Conservation (phyloP, 306 rosid genomes). For the Arachis stenosperma region DNA sequence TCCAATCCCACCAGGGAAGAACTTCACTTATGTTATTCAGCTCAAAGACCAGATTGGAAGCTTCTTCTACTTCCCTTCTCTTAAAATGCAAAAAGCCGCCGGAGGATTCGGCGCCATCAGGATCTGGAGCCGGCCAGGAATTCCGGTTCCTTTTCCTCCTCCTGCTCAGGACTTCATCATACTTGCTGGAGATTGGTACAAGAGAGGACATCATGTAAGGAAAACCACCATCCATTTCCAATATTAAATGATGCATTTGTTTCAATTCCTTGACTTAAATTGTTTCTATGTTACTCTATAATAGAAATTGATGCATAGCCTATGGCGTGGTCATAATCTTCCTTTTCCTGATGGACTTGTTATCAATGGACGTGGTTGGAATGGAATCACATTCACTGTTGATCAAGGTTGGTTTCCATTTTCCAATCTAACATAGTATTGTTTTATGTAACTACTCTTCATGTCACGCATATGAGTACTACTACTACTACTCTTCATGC, state of each 20-base stretch:
- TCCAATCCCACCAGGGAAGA: constrained; percentile 64
- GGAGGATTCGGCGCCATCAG: constrained; percentile 72
- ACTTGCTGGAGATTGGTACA: constrained; percentile 78
- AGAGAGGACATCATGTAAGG: constrained; percentile 54
- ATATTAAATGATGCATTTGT: neutral
- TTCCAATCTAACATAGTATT: neutral
- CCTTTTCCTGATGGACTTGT: constrained; percentile 70
- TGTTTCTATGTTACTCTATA: constrained; percentile 22
- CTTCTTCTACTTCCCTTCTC: constrained; percentile 70
- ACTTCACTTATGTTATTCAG: constrained; percentile 64
- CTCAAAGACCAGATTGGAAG: constrained; percentile 72
- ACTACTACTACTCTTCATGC: neutral
- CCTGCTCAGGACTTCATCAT: constrained; percentile 67
- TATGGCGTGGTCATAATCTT: constrained; percentile 59
- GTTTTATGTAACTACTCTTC: too few species aligned
- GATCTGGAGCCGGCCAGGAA: constrained; percentile 65
- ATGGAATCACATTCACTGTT: constrained; percentile 67
- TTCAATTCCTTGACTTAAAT: neutral
- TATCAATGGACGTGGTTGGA: constrained; percentile 72
- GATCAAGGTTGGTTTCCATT: constrained; percentile 51
- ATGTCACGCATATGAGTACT: too few species aligned
- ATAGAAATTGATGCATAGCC: constrained; percentile 51
- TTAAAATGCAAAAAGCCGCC: constrained; percentile 75
- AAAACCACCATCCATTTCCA: constrained; percentile 2
- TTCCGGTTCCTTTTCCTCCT: constrained; percentile 76